These are phyloP conservation scores for Dalbergia oliveri DNA, from an alignment of 306 rosid genomes.

Conservation along the genomic window DNA sequence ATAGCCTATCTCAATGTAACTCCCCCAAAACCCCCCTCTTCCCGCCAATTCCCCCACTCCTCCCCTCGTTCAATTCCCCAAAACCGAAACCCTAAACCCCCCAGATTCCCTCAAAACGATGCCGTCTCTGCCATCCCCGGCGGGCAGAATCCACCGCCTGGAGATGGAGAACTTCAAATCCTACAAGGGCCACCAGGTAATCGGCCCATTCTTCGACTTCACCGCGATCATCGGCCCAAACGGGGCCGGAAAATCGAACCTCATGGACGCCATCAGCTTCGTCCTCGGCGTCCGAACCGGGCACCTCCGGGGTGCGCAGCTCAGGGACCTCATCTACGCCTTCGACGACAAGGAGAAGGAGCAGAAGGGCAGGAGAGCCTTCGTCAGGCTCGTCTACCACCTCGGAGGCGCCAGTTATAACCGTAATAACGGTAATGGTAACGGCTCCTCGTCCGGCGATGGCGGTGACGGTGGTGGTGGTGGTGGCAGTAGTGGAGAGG, in stretches of 20 bases:
- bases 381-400: slow-evolving; percentile 84
- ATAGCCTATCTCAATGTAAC: no score
- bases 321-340: slow-evolving; percentile 94
- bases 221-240: slow-evolving; percentile 97
- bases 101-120: slow-evolving; percentile 46
- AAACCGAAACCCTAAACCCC: neutral
- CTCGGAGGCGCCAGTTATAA: slow-evolving; percentile 16
- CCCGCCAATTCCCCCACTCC: slow-evolving; percentile 7
- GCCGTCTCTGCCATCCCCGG: slow-evolving; percentile 88
- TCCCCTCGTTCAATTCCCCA: neutral
- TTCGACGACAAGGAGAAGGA: slow-evolving; percentile 90
- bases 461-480: neutral
- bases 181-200: slow-evolving; percentile 83
- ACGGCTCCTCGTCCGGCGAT: slow-evolving; percentile 35
- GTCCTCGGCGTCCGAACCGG: slow-evolving; percentile 96
- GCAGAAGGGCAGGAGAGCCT: slow-evolving; percentile 88
- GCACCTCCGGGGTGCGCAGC: slow-evolving; percentile 96
- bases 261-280: slow-evolving; percentile 99
- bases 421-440: no score
- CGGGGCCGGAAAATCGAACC: slow-evolving; percentile 97
- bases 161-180: slow-evolving; percentile 98
- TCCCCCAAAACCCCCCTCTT: slow-evolving; percentile 9
- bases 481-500: slow-evolving; percentile 18
- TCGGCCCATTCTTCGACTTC: slow-evolving; percentile 95
- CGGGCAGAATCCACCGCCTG: slow-evolving; percentile 85